phyloP scores from a whole-genome alignment of 2,329 filamentous ascomycete genomes.

The Exophiala oligosperma region DNA sequence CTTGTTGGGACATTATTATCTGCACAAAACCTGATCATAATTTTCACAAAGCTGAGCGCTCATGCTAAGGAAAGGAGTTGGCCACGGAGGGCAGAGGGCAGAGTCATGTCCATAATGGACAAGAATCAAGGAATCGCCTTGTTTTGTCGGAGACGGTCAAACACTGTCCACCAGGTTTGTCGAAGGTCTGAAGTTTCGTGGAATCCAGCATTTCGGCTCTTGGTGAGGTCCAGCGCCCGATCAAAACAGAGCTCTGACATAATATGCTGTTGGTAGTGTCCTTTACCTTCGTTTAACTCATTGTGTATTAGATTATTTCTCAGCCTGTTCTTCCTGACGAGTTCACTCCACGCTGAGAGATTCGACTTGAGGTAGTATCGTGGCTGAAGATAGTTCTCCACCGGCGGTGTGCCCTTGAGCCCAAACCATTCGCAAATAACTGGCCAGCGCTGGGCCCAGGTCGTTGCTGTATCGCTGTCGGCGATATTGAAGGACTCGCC shows the following conservation, averaged over 20 bases:
- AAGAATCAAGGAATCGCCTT: slow-evolving; percentile 1
- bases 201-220: not conserved
- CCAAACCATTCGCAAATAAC: slow-evolving; percentile 10
- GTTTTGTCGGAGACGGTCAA: slow-evolving; percentile 3
- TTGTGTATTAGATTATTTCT: not conserved
- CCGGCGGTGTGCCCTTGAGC: slow-evolving; percentile 3
- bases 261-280: slow-evolving; percentile 7
- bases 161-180: slow-evolving; percentile 2
- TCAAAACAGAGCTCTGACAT: slow-evolving; percentile 9
- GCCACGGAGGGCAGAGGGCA: no score
- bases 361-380: not conserved
- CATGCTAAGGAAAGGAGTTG: no score
- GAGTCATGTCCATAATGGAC: no score
- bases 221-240: slow-evolving; percentile 1
- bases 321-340: slow-evolving; percentile 2
- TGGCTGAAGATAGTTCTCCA: not conserved
- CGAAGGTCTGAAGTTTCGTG: slow-evolving; percentile 1
- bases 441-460: slow-evolving; percentile 6
- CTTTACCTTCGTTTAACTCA: not conserved
- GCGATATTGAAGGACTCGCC: slow-evolving; percentile 32
- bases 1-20: not conserved
- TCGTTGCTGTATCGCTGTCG: slow-evolving; percentile 18
- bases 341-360: not conserved
- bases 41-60: no score
- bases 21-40: no score